Conservation (phyloP, 148 eudicot genomes). For the Arctostaphylos glauca region DNA sequence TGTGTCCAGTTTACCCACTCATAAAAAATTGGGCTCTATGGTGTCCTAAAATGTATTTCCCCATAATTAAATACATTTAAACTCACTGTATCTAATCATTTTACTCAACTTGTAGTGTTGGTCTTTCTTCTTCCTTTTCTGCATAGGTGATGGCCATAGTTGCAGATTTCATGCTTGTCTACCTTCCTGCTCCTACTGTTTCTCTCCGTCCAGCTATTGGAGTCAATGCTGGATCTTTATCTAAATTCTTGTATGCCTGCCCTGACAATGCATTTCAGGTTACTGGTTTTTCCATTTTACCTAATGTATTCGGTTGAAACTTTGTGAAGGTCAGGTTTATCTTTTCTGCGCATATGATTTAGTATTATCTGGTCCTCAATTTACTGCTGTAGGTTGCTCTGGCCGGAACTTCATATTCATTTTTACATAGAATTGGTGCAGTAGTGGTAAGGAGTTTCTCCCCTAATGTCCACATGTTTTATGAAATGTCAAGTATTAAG, state of each 20-base stretch:
- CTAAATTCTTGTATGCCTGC: constrained; percentile 76
- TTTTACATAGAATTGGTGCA: constrained; percentile 82
- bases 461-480: background rate
- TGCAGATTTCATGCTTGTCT: constrained; percentile 99
- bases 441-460: constrained; percentile 56
- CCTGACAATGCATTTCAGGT: constrained; percentile 99
- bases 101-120: background rate
- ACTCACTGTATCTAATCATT: background rate
- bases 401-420: constrained; percentile 75
- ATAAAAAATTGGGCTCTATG: background rate
- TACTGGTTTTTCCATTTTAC: background rate
- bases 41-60: background rate
- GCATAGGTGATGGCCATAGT: constrained; percentile 87
- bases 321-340: background rate
- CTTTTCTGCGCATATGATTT: background rate
- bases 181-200: constrained; percentile 95
- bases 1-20: background rate
- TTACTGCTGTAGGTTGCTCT: constrained; percentile 59
- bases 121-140: constrained; percentile 24
- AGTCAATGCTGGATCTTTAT: constrained; percentile 59
- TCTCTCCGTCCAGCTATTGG: constrained; percentile 69
- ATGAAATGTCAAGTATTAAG: background rate
- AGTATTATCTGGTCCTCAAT: constrained; percentile 8
- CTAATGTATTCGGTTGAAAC: background rate
- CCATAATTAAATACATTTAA: background rate